Conservation (phyloP, 2,329 filamentous ascomycete genomes). For the Aspergillus amoenus region DNA sequence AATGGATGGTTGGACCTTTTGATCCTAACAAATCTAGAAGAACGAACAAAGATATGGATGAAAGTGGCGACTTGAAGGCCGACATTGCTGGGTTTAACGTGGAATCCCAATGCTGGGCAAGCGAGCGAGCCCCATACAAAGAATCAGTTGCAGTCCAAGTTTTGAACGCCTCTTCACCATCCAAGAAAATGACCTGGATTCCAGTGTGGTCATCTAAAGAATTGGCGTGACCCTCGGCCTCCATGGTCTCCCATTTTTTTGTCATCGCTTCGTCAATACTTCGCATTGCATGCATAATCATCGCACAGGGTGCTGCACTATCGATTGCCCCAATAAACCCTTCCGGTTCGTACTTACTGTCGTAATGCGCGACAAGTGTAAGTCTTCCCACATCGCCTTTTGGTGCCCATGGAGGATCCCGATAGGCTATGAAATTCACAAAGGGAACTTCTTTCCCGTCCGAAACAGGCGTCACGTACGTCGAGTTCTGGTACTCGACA, state of each 20-base stretch:
- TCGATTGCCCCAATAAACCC: constrained; percentile 94
- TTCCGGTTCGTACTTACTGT: constrained; percentile 74
- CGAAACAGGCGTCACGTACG: constrained; percentile 74
- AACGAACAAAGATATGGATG: constrained; percentile 82
- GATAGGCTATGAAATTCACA: constrained; percentile 77
- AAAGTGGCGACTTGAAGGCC: constrained; percentile 71
- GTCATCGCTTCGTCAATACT: constrained; percentile 78
- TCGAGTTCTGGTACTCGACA: constrained; percentile 86
- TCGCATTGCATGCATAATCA: constrained; percentile 82
- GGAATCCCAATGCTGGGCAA: constrained; percentile 79
- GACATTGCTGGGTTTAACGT: constrained; percentile 68
- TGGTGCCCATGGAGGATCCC: constrained; percentile 80
- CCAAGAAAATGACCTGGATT: constrained; percentile 83
- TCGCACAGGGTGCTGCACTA: constrained; percentile 89
- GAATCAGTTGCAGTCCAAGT: constrained; percentile 79
- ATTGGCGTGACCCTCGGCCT: constrained; percentile 54
- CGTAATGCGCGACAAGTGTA: constrained; percentile 91
- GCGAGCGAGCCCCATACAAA: constrained; percentile 78
- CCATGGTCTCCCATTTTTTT: constrained; percentile 76
- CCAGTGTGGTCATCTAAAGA: constrained; percentile 73
- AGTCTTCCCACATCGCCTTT: constrained; percentile 75
- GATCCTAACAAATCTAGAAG: constrained; percentile 86
- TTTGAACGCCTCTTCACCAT: constrained; percentile 91
- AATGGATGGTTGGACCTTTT: constrained; percentile 68
- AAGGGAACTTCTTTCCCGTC: constrained; percentile 74